These are phyloP conservation scores for Aspergillaceae sp. DNA, from an alignment of 2,329 filamentous ascomycete species.

Conservation along the genomic window DNA sequence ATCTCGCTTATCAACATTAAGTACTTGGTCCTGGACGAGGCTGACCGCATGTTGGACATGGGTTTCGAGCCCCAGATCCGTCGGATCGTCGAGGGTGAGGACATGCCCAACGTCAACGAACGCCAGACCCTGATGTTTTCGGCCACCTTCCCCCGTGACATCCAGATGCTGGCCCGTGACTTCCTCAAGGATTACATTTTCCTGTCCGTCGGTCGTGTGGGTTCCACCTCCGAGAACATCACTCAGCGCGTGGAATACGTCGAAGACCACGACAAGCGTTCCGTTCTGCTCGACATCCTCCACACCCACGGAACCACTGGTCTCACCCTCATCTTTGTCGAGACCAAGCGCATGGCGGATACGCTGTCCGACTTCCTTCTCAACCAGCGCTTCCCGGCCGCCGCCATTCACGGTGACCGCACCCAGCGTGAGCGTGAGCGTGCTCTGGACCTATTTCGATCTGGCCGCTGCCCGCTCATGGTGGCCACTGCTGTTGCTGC, in stretches of 20 bases:
- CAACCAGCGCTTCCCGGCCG: conserved; percentile 97
- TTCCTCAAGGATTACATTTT: conserved; percentile 99
- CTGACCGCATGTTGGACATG: conserved; percentile 99
- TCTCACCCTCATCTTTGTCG: conserved; percentile 93
- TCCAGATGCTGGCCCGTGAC: conserved; percentile 96
- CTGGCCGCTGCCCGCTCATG: conserved; percentile 87
- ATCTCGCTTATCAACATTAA: conserved; percentile 98
- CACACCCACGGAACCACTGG: conserved; percentile 78
- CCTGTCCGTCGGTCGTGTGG: conserved; percentile 95
- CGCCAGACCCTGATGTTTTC: conserved; percentile 99
- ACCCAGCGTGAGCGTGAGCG: conserved; percentile 98
- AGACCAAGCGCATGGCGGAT: conserved; percentile 99
- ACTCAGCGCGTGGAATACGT: conserved; percentile 98
- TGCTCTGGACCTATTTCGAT: conserved; percentile 95
- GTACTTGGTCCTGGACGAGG: conserved; percentile 97
- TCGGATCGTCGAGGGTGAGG: conserved; percentile 94
- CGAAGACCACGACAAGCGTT: conserved; percentile 94
- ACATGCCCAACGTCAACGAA: conserved; percentile 76
- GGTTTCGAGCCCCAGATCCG: conserved; percentile 99
- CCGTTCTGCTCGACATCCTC: conserved; percentile 91
- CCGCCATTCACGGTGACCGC: conserved; percentile 96
- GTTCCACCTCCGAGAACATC: conserved; percentile 99
- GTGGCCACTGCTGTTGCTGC: conserved; percentile 96
- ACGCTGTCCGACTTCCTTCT: conserved; percentile 96
- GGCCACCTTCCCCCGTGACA: conserved; percentile 96